phyloP scores from a whole-genome alignment of 1,284 basidiomycete species.

The Puccinia polysora region DNA sequence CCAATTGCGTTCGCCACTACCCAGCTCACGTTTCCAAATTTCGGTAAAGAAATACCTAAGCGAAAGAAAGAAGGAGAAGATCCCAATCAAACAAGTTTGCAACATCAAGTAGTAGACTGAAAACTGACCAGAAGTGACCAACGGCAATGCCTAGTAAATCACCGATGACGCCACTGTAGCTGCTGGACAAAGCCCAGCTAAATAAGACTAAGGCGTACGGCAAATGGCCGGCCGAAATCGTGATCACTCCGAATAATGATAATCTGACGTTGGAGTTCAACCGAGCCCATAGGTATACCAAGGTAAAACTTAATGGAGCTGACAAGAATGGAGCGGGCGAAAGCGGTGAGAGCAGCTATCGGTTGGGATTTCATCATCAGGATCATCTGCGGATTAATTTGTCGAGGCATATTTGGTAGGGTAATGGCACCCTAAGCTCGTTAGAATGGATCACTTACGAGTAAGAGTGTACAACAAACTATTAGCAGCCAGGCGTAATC shows the following conservation, averaged over 20 bases:
- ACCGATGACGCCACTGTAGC: constrained; percentile 48
- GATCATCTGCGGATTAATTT: not conserved
- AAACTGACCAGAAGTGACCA: constrained; percentile 67
- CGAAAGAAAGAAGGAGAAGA: not conserved
- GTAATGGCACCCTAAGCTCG: no score
- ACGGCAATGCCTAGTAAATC: constrained; percentile 69
- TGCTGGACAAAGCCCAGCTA: constrained; percentile 77
- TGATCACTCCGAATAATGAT: constrained; percentile 86
- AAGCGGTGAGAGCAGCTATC: constrained; percentile 30
- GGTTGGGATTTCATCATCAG: not conserved
- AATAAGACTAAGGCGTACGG: constrained; percentile 83
- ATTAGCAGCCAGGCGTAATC: constrained; percentile 88
- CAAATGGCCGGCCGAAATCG: constrained; percentile 90
- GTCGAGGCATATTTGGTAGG: not conserved
- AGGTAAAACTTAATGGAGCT: constrained; percentile 65
- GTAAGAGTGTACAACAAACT: constrained; percentile 35
- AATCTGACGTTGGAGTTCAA: constrained; percentile 90
- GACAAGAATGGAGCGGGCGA: constrained; percentile 58
- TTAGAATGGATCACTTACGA: no score
- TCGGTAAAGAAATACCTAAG: constrained; percentile 77
- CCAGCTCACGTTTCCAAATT: constrained; percentile 88
- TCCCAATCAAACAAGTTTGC: not conserved
- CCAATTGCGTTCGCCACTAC: constrained; percentile 67
- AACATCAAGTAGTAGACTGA: not conserved
- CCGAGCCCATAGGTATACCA: constrained; percentile 94